A percentile compares a stretch with the other conserved stretches of the same genome.
phyloP scores from a whole-genome alignment of 768 basidiomycete genomes.

The Paxillus ammoniavirescens region DNA sequence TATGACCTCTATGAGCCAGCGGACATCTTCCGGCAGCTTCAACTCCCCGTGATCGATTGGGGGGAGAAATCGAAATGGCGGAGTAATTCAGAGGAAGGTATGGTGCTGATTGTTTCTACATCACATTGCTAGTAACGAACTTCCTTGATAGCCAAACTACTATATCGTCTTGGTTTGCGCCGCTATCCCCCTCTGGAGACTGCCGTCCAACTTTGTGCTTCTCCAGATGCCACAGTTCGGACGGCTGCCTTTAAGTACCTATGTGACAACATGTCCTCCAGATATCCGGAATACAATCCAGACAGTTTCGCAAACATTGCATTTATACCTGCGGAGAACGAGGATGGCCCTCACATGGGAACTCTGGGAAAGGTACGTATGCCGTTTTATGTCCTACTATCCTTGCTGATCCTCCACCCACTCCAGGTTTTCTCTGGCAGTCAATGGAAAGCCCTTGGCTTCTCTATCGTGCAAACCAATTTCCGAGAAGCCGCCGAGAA shows the following conservation, averaged over 20 bases:
- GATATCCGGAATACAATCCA: conserved; percentile 62
- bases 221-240: conserved; percentile 48
- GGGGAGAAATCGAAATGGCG: conserved; percentile 77
- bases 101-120: conserved; percentile 6
- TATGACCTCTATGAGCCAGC: conserved; percentile 83
- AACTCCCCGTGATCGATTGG: conserved; percentile 88
- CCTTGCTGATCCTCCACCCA: neutral
- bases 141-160: conserved; percentile 62
- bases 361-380: conserved; percentile 60
- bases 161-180: conserved; percentile 68
- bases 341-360: conserved; percentile 52
- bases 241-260: conserved; percentile 76
- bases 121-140: neutral
- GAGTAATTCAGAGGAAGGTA: conserved; percentile 83
- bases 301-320: conserved; percentile 52
- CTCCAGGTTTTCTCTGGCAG: conserved; percentile 65
- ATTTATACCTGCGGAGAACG: conserved; percentile 75
- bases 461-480: conserved; percentile 58
- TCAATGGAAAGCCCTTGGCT: conserved; percentile 76
- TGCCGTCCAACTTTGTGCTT: conserved; percentile 68
- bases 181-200: conserved; percentile 66
- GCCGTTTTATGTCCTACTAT: neutral
- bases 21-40: conserved; percentile 66
- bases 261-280: conserved; percentile 63
- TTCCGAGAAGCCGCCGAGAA: conserved; percentile 57